Base-by-base conservation (phyloP, 2,329 filamentous ascomycete species). In the Zasmidium cellare region DNA sequence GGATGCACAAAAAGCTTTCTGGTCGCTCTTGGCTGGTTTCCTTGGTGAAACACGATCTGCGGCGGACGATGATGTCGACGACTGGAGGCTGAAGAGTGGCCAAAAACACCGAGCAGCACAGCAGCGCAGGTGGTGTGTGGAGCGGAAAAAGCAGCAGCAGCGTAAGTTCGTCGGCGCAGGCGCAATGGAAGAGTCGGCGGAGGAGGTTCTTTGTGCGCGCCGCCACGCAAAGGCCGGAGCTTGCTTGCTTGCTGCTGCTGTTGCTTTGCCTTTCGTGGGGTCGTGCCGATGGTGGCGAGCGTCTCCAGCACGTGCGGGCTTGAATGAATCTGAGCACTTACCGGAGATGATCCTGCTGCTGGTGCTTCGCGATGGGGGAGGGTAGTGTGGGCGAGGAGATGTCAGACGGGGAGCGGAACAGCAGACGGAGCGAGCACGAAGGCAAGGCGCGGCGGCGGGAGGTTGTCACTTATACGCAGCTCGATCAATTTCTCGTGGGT, bases 11-110 rank as follows among this genome's bases (percentile, higher is more conserved):
- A 48, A 59, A 56, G 49, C 55, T 55, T 52, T 49, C 53, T 41
- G 35, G 35, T 14, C 11, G 35, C 35, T 41, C 35, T 55, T 48
- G 51, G 50, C 28, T 49, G 53, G 48, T 46, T 47, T 44, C 48
- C 51, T 56, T 51, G 55, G 51, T 54, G 58, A 54, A 57, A 58
- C 45, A 51, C 47, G 59, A 64, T 60, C 61, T 31, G 55, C 57
- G 52, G 57, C 51, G 44, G 48, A 46, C 49, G 35, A 41, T 41
- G 35, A 41, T 41, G 35, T 41, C 35, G 35, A 35, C 46, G 19
- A 24, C 18, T 41, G 19, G 25, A 28, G 25, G 11, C 25, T 28
- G 25, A 5, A 11, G 6, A 28, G 11, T 28, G 44, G 35, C 49
- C 25, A 35, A 19, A 35, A n/a, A n/a, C n/a, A 24, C 38, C 23